Evolutionary conservation across 192 early-diverging fungal species (phyloP), one percentile per base, ranked within the genome.

Genomic region (Coemansia sp.): DNA sequence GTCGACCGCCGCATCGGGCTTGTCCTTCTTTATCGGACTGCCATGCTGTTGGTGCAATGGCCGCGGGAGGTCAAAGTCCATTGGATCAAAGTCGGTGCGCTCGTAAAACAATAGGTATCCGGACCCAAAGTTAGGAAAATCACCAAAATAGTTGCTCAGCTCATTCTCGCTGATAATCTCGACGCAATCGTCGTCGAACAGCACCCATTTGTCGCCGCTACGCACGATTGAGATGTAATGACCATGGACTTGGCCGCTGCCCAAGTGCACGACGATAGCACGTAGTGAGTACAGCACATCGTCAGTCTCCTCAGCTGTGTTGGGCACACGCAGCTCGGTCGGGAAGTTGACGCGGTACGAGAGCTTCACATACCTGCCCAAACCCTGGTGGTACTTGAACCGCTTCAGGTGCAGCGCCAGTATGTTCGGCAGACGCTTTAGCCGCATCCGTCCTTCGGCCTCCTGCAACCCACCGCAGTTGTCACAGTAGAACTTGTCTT

Each of bases 401-500:
- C 97, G 87, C 72, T 99, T 99, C 33, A 99, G 77, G 63, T 99
- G 97, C 33, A 99, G 83, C 0, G 94, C 95, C 26, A 99, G 77
- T 33, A 99, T 92, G 63, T 97, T 97, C 7, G 97, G 97, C 43
- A 95, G 75, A 53, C 86, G 77, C 76, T 95, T 94, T 33, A 99
- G 92, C 63, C 96, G 96, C 96, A 99, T 97, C 59, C 95, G 87
- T 64, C 93, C 91, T 77, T 99, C 95, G 28, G 97, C 97, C 69
- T 99, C 97, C 74, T 99, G 97, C 58, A 98, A 80, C 7, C 94
- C 92, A 65, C 86, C 87, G 69, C 97, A 99, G 26, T 81, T 87
- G 79, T 98, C 96, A 72, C 97, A 99, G 81, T 92, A 96, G 70
- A 95, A 99, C 81, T 99, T 99, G 84, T 99, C 91, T 73, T 96